Evolutionary conservation across 257 asterid species (phyloP).

Genomic region (Cinchona pubescens): DNA sequence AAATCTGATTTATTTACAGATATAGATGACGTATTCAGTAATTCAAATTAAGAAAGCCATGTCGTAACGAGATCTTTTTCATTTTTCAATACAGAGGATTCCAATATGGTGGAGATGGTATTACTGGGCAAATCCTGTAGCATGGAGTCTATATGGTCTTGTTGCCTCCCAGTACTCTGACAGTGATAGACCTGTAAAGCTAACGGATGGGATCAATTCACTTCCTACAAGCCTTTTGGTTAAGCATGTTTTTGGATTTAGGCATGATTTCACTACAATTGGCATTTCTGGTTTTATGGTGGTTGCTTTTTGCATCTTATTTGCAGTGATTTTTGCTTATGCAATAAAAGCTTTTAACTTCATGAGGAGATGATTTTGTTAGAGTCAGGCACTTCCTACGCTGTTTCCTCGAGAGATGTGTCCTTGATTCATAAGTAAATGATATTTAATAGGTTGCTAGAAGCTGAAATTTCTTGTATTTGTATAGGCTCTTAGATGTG

Average conservation of each 20-base stretch:
- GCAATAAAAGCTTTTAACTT: constrained; percentile 82
- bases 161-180: constrained; percentile 76
- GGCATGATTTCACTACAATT: constrained; percentile 70
- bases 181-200: constrained; percentile 46
- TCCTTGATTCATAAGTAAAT: neutral
- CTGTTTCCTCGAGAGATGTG: constrained; percentile 6
- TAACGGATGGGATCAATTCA: constrained; percentile 54
- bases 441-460: neutral
- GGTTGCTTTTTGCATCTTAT: constrained; percentile 63
- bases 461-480: constrained; percentile 3
- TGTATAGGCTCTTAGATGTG: constrained; percentile 23
- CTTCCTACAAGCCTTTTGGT: constrained; percentile 45
- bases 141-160: constrained; percentile 90
- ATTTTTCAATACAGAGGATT: constrained; percentile 51
- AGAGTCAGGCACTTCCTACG: neutral
- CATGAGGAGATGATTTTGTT: constrained; percentile 58
- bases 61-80: neutral
- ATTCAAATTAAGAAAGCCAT: neutral
- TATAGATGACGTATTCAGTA: neutral
- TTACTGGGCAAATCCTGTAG: constrained; percentile 94
- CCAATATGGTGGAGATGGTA: constrained; percentile 99
- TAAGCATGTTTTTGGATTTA: constrained; percentile 63
- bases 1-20: neutral
- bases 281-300: constrained; percentile 72
- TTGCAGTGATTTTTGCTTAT: constrained; percentile 72